These are phyloP conservation scores for Candida qinlingensis DNA, from an alignment of 805 yeast species.

Conservation along the genomic window DNA sequence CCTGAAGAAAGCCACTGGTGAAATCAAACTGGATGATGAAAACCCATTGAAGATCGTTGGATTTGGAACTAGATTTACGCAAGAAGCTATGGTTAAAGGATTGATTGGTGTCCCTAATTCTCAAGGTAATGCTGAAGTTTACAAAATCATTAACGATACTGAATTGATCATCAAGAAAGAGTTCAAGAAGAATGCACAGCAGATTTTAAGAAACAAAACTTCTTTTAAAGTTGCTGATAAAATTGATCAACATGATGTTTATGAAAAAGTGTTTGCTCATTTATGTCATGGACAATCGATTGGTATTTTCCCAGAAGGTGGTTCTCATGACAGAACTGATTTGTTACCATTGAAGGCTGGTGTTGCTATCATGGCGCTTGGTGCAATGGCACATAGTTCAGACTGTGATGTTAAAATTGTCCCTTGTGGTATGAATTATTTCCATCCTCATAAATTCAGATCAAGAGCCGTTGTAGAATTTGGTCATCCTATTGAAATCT, in stretches of 20 bases:
- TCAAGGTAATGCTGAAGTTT: conserved; percentile 70
- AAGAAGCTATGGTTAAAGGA: conserved; percentile 54
- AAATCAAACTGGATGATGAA: conserved; percentile 47
- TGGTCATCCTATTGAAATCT: conserved; percentile 78
- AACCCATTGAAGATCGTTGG: conserved; percentile 60
- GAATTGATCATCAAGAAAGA: conserved; percentile 65
- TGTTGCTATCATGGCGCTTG: conserved; percentile 96
- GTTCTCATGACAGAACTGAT: conserved; percentile 93
- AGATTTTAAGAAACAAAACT: conserved; percentile 46
- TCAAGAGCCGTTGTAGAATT: conserved; percentile 94
- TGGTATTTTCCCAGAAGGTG: conserved; percentile 98
- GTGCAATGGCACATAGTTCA: conserved; percentile 79
- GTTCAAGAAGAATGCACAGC: conserved; percentile 47
- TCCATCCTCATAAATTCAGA: conserved; percentile 92
- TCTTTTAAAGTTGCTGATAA: conserved; percentile 69
- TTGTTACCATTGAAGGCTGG: conserved; percentile 93
- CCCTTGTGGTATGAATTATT: conserved; percentile 97
- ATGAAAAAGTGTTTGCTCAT: conserved; percentile 79
- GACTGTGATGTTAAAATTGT: conserved; percentile 77
- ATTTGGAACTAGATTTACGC: conserved; percentile 57
- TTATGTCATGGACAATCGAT: conserved; percentile 74
- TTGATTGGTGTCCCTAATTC: conserved; percentile 72
- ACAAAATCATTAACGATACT: conserved; percentile 64
- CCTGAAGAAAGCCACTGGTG: conserved; percentile 62
- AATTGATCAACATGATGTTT: conserved; percentile 82